phyloP scores from a whole-genome alignment of 2,329 filamentous ascomycete species.

The Claviceps lovelessii region DNA sequence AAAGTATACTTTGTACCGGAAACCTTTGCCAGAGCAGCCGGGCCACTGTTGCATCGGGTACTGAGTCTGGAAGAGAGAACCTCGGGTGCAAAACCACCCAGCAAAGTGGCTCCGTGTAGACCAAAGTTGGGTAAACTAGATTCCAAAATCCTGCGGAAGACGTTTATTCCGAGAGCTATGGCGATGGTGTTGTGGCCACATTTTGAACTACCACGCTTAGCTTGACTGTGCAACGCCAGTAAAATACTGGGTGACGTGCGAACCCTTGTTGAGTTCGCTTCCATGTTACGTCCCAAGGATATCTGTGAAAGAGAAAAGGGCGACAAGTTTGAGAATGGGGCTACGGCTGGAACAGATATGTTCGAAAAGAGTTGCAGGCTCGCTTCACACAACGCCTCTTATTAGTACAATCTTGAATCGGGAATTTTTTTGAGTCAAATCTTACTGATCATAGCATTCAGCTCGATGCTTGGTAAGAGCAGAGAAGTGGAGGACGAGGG shows the following conservation, averaged over 20 bases:
- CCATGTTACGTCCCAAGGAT: not conserved
- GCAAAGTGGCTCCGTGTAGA: not conserved
- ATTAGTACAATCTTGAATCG: not conserved
- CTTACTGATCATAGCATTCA: not conserved
- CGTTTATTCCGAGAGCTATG: slow-evolving; percentile 66
- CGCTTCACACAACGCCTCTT: not conserved
- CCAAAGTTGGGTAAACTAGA: slow-evolving; percentile 22
- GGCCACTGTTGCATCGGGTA: not conserved
- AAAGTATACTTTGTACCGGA: not conserved
- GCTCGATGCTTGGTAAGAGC: not conserved
- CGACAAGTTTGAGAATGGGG: not conserved
- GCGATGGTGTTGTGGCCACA: slow-evolving; percentile 60
- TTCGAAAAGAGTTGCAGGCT: not conserved
- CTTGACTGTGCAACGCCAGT: not conserved
- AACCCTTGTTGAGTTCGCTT: not conserved
- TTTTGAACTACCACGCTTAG: slow-evolving; percentile 37
- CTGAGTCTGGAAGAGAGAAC: not conserved
- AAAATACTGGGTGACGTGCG: not conserved
- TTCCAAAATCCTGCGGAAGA: slow-evolving; percentile 49
- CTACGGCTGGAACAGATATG: not conserved
- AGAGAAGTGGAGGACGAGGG: not conserved
- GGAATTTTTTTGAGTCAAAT: not conserved
- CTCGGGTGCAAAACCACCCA: slow-evolving; percentile 11
- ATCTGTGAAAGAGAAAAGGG: not conserved
- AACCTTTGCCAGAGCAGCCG: not conserved